Percentiles rank a stretch among this genome's conserved stretches.
phyloP scores from a whole-genome alignment of 176 grass and related monocot genomes.

The Triticum turgidum region DNA sequence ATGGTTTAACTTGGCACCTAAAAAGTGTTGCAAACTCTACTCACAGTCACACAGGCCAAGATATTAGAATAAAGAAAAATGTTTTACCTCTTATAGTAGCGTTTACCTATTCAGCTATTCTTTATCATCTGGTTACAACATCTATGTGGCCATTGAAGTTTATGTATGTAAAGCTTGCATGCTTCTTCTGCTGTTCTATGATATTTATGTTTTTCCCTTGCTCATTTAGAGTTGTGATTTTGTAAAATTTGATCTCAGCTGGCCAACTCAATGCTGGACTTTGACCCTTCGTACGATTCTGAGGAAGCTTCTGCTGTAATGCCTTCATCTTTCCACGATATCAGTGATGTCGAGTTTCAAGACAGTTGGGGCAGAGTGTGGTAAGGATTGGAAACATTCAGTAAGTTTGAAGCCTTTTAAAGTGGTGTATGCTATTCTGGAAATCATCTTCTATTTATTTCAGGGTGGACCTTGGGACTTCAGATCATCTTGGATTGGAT shows the following conservation, averaged over 20 bases:
- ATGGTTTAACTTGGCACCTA: background rate
- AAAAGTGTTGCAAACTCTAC: background rate
- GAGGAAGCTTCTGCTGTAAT: constrained; percentile 65
- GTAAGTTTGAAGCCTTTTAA: background rate
- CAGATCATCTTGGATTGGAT: constrained; percentile 85
- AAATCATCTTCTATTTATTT: constrained; percentile 11
- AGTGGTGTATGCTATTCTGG: background rate
- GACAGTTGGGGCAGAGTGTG: constrained; percentile 85
- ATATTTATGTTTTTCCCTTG: background rate
- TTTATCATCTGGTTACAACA: background rate
- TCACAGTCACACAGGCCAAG: background rate
- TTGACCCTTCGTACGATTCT: constrained; percentile 84
- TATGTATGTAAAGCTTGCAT: background rate
- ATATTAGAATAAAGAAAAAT: background rate
- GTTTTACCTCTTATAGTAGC: background rate
- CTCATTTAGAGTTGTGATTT: background rate
- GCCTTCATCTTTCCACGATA: constrained; percentile 96
- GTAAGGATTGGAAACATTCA: constrained; percentile 40
- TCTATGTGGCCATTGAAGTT: background rate
- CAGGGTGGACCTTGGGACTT: constrained; percentile 92
- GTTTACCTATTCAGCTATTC: background rate
- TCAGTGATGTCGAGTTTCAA: constrained; percentile 83
- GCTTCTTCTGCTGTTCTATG: background rate
- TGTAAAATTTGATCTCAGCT: constrained; percentile 38
- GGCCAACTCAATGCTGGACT: constrained; percentile 65